Conservation (phyloP, 768 basidiomycete species). For the Cytidiella melzeri region DNA sequence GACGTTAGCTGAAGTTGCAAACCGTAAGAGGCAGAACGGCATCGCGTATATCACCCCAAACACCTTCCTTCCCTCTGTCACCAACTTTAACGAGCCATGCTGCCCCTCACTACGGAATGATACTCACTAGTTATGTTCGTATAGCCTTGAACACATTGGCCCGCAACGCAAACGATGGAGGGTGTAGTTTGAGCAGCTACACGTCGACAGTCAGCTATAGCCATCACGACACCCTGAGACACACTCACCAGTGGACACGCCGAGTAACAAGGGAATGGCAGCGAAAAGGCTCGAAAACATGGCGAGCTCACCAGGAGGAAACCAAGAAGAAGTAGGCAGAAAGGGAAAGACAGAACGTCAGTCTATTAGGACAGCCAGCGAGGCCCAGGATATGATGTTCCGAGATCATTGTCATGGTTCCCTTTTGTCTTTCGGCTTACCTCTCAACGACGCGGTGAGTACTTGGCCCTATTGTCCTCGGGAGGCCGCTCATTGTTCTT, state of each 20-base stretch:
- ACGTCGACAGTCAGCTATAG: no score
- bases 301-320: constrained; percentile 16
- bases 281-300: constrained; percentile 37
- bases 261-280: constrained; percentile 27
- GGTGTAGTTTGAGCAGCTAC: constrained; percentile 46
- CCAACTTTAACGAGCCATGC: background rate
- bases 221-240: background rate
- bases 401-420: constrained; percentile 21
- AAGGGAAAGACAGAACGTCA: constrained; percentile 10
- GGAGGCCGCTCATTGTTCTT: constrained; percentile 9
- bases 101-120: constrained; percentile 13
- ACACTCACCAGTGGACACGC: constrained; percentile 34
- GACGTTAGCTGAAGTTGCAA: constrained; percentile 7
- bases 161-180: constrained; percentile 75
- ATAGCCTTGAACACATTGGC: constrained; percentile 79
- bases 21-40: no score
- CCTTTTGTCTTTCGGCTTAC: constrained; percentile 16
- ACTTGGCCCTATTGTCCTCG: constrained; percentile 9
- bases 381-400: constrained; percentile 6
- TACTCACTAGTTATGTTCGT: constrained; percentile 65
- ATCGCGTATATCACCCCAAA: no score
- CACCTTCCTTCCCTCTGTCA: background rate
- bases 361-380: background rate
- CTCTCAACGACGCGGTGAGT: background rate
- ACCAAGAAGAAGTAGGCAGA: constrained; percentile 14